These are phyloP conservation scores for Taphrina pruni DNA, from an alignment of 1,139 yeast genomes.

Conservation along the genomic window DNA sequence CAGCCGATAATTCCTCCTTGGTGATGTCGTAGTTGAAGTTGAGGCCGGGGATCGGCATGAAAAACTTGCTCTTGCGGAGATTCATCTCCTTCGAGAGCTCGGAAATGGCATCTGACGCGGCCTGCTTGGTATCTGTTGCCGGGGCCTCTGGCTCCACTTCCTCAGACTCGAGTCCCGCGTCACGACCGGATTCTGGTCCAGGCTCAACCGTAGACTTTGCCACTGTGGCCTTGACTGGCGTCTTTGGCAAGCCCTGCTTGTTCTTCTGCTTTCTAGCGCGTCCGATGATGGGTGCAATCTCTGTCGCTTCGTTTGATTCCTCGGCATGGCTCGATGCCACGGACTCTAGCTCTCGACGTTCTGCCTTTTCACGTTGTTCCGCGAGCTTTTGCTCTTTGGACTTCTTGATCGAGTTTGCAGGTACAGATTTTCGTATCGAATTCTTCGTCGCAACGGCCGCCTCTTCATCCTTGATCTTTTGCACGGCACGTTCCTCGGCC, in stretches of 20 bases:
- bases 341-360: conserved; percentile 28
- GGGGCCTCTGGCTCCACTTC: neutral
- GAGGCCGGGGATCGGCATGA: conserved; percentile 26
- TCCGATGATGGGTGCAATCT: conserved; percentile 34
- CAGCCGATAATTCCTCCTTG: conserved; percentile 14
- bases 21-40: conserved; percentile 12
- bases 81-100: conserved; percentile 30
- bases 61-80: conserved; percentile 19
- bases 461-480: conserved; percentile 25
- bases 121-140: conserved; percentile 1
- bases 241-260: conserved; percentile 6
- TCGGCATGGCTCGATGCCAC: conserved; percentile 24
- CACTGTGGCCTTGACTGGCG: conserved; percentile 16
- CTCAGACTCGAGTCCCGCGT: neutral
- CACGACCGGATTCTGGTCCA: neutral
- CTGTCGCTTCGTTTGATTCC: conserved; percentile 11
- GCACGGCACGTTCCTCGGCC: conserved; percentile 24
- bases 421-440: conserved; percentile 31
- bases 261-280: conserved; percentile 36
- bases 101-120: conserved; percentile 32
- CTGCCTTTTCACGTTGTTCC: conserved; percentile 34
- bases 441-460: conserved; percentile 12
- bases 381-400: conserved; percentile 33
- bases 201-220: neutral
- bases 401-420: conserved; percentile 29